Evolutionary conservation across 2,329 filamentous ascomycete genomes (phyloP).

Genomic region (Westerdykella aurantiaca): DNA sequence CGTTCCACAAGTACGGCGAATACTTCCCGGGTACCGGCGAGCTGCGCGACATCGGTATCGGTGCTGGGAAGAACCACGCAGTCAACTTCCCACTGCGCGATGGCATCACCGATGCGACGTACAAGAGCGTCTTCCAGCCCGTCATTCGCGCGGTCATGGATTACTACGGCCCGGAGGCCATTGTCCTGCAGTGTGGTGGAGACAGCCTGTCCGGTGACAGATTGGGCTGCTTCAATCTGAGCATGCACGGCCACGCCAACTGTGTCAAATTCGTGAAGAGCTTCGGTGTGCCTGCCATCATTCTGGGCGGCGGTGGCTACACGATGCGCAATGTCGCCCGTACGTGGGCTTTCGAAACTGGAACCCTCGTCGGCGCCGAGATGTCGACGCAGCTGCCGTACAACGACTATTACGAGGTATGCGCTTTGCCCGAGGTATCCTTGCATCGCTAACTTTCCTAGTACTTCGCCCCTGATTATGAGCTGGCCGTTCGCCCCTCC

Average conservation of each 20-base stretch:
- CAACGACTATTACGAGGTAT: slow-evolving; percentile 85
- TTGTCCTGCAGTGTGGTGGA: slow-evolving; percentile 64
- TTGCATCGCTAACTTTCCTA: slow-evolving; percentile 29
- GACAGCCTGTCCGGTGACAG: slow-evolving; percentile 63
- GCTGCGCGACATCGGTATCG: slow-evolving; percentile 62
- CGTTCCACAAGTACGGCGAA: slow-evolving; percentile 68
- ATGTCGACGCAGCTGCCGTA: slow-evolving; percentile 82
- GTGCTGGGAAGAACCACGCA: slow-evolving; percentile 61
- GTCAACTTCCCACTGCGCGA: slow-evolving; percentile 66
- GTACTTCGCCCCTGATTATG: slow-evolving; percentile 66
- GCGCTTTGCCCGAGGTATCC: not conserved
- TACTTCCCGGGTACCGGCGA: slow-evolving; percentile 68
- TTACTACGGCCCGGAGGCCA: slow-evolving; percentile 60
- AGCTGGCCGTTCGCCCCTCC: slow-evolving; percentile 62
- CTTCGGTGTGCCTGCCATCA: slow-evolving; percentile 59
- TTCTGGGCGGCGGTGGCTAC: slow-evolving; percentile 63
- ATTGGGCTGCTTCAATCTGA: slow-evolving; percentile 64
- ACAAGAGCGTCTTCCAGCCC: slow-evolving; percentile 64
- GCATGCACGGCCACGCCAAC: slow-evolving; percentile 65
- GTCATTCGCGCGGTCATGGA: slow-evolving; percentile 64
- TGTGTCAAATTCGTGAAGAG: slow-evolving; percentile 65
- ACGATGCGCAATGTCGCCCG: slow-evolving; percentile 62
- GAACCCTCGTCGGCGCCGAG: slow-evolving; percentile 74
- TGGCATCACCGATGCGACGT: slow-evolving; percentile 62
- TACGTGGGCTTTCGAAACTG: slow-evolving; percentile 63